Conservation (phyloP, 192 early-diverging fungal species). For the Umbelopsis isabellina region DNA sequence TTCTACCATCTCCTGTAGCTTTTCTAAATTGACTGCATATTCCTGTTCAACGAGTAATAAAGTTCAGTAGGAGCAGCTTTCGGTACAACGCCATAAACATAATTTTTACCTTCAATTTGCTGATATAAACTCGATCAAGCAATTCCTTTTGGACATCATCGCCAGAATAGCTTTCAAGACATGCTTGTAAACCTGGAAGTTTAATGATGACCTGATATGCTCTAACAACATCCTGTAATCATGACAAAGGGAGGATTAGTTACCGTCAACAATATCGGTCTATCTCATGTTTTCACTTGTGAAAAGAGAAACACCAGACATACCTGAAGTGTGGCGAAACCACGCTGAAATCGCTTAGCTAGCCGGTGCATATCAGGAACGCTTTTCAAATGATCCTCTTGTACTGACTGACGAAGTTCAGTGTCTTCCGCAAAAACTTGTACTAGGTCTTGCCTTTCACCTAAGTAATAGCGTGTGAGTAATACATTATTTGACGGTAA, state of each 20-base stretch:
- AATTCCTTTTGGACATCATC: slow-evolving; percentile 30
- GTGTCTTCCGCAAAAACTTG: slow-evolving; percentile 67
- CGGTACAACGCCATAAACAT: neutral
- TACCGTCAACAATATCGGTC: too few relatives aligned
- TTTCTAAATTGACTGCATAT: slow-evolving; percentile 58
- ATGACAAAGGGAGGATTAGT: neutral
- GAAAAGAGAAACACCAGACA: too few relatives aligned
- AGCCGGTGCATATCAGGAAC: slow-evolving; percentile 92
- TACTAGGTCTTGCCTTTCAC: slow-evolving; percentile 74
- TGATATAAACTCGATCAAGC: slow-evolving; percentile 57
- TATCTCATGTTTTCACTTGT: too few relatives aligned
- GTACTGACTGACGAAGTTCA: slow-evolving; percentile 63
- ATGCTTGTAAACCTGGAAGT: slow-evolving; percentile 66
- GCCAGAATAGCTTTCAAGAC: slow-evolving; percentile 51
- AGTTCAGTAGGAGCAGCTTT: too few relatives aligned
- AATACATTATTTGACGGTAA: neutral
- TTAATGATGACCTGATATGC: slow-evolving; percentile 84
- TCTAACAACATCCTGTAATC: slow-evolving; percentile 76
- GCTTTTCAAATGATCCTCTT: slow-evolving; percentile 75
- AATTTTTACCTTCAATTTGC: slow-evolving; percentile 45
- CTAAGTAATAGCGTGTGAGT: slow-evolving; percentile 22
- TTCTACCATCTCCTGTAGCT: slow-evolving; percentile 84
- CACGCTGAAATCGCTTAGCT: slow-evolving; percentile 80
- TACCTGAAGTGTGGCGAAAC: slow-evolving; percentile 73
- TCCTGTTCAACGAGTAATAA: slow-evolving; percentile 33